Base-by-base conservation (phyloP, 176 grass and related monocot species). In the Juncus inflexus region DNA sequence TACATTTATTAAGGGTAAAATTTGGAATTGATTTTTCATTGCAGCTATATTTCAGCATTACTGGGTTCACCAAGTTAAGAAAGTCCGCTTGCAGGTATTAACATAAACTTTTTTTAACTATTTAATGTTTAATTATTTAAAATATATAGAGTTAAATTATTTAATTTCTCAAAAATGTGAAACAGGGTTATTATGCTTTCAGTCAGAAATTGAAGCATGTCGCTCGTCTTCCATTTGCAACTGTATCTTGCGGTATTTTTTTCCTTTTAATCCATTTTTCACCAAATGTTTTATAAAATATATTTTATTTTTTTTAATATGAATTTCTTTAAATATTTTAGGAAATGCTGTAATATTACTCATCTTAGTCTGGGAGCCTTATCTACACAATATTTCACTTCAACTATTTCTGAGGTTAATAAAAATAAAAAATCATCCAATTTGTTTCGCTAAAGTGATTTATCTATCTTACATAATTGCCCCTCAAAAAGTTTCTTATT, bases 31-130 rank as follows among this genome's bases (percentile, higher is more conserved):
- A 79, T 84, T 64, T 47, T 47, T 40, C 16, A 54, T 72, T 39
- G 7, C 79, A 97, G 92, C 80, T 14, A 77, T 97, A 76, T 97
- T 97, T 89, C 92, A 97, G 72, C 92, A 97, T 62, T 97, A 91
- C 70, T 91, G 85, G 92, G 71, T 97, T 79, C 86, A 91, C 61
- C 92, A 97, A 80, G 83, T 97, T 75, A 86, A 84, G 61, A 97
- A 97, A 91, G 92, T 97, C 55, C 90, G 92, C 55, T 84, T 97
- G 58, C 92, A 97, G 92, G 92, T 97, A 88, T 55, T 58, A 60
- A 63, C 50, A 42, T 36, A 69, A 12, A 9, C 52, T 35, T 51
- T 60, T 11, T 50, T 19, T 35, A 39, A 57, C 11, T 9, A 67
- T 52, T 67, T 9, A 47, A 47, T 28, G 19, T 47, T 47, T 47